phyloP scores from a whole-genome alignment of 78 protist species.

The Cyanophora paradoxa region DNA sequence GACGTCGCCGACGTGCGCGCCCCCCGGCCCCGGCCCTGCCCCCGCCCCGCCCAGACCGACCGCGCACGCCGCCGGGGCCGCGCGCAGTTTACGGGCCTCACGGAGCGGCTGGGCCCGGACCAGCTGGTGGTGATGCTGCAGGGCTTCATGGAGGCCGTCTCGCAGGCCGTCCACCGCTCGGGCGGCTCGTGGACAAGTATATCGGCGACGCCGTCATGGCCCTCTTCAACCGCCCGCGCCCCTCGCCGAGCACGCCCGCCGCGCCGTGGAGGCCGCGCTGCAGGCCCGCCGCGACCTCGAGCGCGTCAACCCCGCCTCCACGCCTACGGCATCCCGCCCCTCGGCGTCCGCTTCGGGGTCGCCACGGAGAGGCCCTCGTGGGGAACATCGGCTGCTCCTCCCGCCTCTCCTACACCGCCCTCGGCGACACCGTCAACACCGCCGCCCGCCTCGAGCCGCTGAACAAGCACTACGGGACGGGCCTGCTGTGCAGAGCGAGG shows the following conservation, averaged over 20 bases:
- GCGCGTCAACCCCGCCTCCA: neutral
- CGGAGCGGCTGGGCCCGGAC: too few relatives aligned
- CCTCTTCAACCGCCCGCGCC: conserved; percentile 22
- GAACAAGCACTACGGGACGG: too few relatives aligned
- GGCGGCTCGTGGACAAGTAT: conserved; percentile 47
- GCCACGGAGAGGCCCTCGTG: neutral
- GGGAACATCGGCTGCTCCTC: neutral
- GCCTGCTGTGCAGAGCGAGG: too few relatives aligned
- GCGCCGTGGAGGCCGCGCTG: neutral
- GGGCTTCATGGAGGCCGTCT: too few relatives aligned
- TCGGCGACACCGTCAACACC: neutral
- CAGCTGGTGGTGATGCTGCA: too few relatives aligned
- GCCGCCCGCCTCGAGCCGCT: conserved; percentile 16
- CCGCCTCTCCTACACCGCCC: neutral
- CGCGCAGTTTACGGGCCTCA: too few relatives aligned
- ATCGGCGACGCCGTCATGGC: conserved; percentile 48
- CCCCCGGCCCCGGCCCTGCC: too few relatives aligned
- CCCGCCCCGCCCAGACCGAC: too few relatives aligned
- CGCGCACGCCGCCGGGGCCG: too few relatives aligned
- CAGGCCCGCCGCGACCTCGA: neutral
- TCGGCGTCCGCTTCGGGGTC: neutral
- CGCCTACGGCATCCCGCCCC: neutral
- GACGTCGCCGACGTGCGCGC: too few relatives aligned
- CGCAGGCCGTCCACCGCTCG: too few relatives aligned
- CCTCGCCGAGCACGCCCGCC: neutral